These are phyloP conservation scores for Pinus tabuliformis DNA, from an alignment of 75 land plant genomes.

Conservation along the genomic window DNA sequence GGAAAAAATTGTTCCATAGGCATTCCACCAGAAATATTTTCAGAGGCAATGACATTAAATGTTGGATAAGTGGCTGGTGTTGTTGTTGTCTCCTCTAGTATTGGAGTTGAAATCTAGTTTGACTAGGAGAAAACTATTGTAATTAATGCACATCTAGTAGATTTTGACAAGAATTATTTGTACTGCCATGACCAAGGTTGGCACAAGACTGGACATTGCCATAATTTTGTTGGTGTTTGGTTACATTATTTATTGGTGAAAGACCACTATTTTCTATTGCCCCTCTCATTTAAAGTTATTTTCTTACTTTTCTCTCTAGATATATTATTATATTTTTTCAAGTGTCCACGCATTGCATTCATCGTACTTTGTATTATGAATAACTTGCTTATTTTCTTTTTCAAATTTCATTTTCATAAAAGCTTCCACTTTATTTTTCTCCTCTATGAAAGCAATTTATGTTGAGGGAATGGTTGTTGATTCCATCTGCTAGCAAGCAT, in stretches of 20 bases:
- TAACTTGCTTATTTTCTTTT: too few relatives aligned
- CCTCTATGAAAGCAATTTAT: too few relatives aligned
- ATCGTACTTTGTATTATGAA: too few relatives aligned
- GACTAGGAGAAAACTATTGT: constrained; percentile 21
- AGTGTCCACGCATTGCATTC: too few relatives aligned
- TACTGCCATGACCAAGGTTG: neutral
- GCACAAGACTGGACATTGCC: constrained; percentile 12
- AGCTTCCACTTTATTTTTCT: too few relatives aligned
- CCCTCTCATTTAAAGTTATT: too few relatives aligned
- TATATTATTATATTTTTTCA: too few relatives aligned
- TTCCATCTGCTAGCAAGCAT: too few relatives aligned
- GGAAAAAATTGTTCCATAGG: constrained; percentile 36
- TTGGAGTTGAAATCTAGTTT: constrained; percentile 26
- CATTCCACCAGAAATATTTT: constrained; percentile 23
- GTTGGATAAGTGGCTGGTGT: constrained; percentile 21
- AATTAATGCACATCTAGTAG: constrained; percentile 26
- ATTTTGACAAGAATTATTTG: constrained; percentile 22
- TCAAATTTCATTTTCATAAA: too few relatives aligned
- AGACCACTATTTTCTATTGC: constrained; percentile 18
- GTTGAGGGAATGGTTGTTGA: too few relatives aligned
- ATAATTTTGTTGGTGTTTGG: constrained; percentile 28
- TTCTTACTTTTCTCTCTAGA: too few relatives aligned
- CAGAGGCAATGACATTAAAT: constrained; percentile 25
- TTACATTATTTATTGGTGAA: constrained; percentile 23
- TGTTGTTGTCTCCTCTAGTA: constrained; percentile 41